Base-by-base conservation (phyloP, 768 basidiomycete species). In the Serendipita vermifera region DNA sequence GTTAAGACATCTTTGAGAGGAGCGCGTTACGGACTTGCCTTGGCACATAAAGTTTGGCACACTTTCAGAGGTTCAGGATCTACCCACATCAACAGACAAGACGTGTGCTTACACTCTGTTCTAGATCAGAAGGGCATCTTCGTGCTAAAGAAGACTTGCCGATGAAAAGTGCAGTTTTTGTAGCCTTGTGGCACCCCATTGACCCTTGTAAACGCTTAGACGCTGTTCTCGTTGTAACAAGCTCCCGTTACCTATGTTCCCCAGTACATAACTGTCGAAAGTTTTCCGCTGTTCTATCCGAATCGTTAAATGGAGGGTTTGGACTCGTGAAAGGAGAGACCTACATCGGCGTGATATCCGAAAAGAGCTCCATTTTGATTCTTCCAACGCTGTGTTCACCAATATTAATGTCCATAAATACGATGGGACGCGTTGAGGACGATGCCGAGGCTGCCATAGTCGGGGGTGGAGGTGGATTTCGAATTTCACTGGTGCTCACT, bases 11-110 rank as follows among this genome's bases (percentile, higher is more conserved):
- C 1, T 5, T 11, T 39, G 36, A 27, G 46, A 32, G 38, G 20
- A 54, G 24, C 31, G 29, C 38, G 33, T 51, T 35, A 15, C 20
- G 36, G 62, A 67, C 67, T 24, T 55, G 76, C 91, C 91, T 78
- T 98, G 93, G 62, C 90, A 87, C 92, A 99, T 97, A 71, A 98
- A 99, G 63, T 87, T 87, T 4, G 82, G 85, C 20, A 89, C 86
- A 14, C 87, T 89, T 58, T 27, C 46, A 22, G 26, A 31, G 11
- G n/a, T 51, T 41, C 39, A 41, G 46, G 32, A 9, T 51, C 15
- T 22, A 11, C 26, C 17, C 20, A n/a, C 46, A n/a, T 51, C 32
- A n/a, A 2, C n/a, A 26, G 17, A 22, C 11, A n/a, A 51, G 7
- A 5, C 15, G 3, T 56, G 38, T 41, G 59, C 77, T 60, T 72